Percentiles rank a stretch among this genome's conserved stretches.
Conservation (phyloP, 345 rosid species). For the Eucalyptus grandis region DNA sequence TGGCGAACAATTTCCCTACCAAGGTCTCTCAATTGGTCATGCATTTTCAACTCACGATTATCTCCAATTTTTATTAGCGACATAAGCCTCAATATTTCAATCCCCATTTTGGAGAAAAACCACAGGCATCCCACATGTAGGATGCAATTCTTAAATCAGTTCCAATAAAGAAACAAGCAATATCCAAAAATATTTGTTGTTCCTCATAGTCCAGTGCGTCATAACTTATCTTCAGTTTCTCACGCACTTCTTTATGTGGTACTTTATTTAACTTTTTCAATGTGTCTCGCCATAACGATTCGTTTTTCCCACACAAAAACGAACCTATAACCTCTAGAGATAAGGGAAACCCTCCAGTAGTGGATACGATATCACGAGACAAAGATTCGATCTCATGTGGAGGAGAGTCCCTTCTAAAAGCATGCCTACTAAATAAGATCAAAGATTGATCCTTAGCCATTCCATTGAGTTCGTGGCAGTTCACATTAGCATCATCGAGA, state of each 20-base stretch:
- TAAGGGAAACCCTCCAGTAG: too few species aligned
- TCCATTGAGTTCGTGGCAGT: too few species aligned
- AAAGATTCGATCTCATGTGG: too few species aligned
- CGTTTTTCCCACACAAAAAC: not conserved
- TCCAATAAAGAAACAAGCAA: not conserved
- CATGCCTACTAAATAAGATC: too few species aligned
- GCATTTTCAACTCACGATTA: not conserved
- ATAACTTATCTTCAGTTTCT: not conserved
- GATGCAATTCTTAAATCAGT: not conserved
- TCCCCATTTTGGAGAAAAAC: not conserved
- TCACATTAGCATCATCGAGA: too few species aligned
- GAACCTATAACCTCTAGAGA: too few species aligned
- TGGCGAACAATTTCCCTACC: conserved; percentile 3
- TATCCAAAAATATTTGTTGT: not conserved
- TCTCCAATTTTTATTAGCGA: not conserved
- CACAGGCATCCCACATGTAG: not conserved
- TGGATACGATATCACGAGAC: too few species aligned
- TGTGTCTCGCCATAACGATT: fast-evolving
- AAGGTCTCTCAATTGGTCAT: not conserved
- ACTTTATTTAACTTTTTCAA: not conserved
- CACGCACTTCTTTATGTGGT: not conserved
- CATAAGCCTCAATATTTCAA: not conserved
- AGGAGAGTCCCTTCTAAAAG: too few species aligned
- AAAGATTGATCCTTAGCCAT: too few species aligned
- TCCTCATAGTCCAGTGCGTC: fast-evolving